Percentiles rank a stretch among this genome's conserved stretches.
phyloP scores from a whole-genome alignment of 208 protist genomes.

The Novymonas esmeraldas region DNA sequence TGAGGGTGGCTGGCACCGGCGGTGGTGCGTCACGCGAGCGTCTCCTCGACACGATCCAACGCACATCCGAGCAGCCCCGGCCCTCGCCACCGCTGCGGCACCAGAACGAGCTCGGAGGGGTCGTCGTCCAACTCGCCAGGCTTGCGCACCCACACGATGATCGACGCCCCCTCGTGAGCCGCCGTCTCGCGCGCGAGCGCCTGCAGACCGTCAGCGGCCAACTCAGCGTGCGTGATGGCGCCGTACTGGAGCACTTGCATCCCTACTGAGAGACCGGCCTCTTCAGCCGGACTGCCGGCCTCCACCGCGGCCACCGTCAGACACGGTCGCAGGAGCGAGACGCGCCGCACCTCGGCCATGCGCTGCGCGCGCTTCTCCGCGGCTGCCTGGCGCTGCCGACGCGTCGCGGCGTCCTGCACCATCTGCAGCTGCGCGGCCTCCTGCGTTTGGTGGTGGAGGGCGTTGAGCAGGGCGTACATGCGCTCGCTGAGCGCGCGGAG shows the following conservation, averaged over 20 bases:
- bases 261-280: constrained; percentile 51
- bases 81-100: constrained; percentile 73
- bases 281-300: constrained; percentile 51
- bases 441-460: constrained; percentile 56
- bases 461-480: constrained; percentile 61
- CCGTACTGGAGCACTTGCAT: constrained; percentile 71
- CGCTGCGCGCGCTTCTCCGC: constrained; percentile 35
- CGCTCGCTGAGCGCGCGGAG: constrained; percentile 45
- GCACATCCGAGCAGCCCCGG: constrained; percentile 76
- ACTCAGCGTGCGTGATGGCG: constrained; percentile 39
- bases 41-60: constrained; percentile 46
- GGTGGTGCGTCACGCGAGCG: not conserved
- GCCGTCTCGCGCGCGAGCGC: constrained; percentile 45
- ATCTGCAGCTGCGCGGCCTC: constrained; percentile 65
- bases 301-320: constrained; percentile 50
- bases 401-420: constrained; percentile 29
- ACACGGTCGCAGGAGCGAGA: constrained; percentile 39
- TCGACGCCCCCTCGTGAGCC: constrained; percentile 42
- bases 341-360: constrained; percentile 38
- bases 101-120: constrained; percentile 51
- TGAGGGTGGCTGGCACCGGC: too few relatives aligned
- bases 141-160: constrained; percentile 73
- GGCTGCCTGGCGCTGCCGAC: constrained; percentile 32
- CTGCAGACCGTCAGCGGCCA: constrained; percentile 32
- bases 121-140: constrained; percentile 22